Evolutionary conservation across 1,284 basidiomycete species (phyloP), one percentile per base, ranked within the genome.

Genomic region (Cerrena zonata): DNA sequence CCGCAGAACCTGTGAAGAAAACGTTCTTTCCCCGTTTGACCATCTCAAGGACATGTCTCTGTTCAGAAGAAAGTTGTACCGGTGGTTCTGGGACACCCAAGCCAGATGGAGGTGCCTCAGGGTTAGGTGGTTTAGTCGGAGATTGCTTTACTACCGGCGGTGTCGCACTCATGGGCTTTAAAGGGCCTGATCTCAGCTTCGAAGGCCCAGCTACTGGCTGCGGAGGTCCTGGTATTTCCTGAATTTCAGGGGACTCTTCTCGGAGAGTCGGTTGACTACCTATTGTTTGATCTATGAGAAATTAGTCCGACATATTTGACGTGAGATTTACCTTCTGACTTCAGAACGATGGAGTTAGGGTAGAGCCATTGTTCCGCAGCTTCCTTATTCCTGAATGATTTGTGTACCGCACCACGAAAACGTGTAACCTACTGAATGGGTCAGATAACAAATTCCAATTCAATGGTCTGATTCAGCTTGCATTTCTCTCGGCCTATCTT

Each of bases 1-100:
- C 56, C 45, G 85, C 89, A 48, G 82, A 83, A 10, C 89, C 89
- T 0, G 89, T 91, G 70, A 90, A 91, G 71, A 91, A 91, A 5
- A 90, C 77, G 54, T 76, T 89, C 59, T 77, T 72, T 2, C 81
- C 80, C 10, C 72, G 68, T 41, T 75, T 68, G 11, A 86, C 78
- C 22, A 80, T 74, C 30, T 74, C 61, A 37, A 86, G 64, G 2
- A 89, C 78, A 25, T 69, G 64, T 52, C 72, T 71, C 60, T 89
- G 86, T 59, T 88, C 83, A 2, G 61, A 56, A 7, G 76, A 77
- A 19, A 78, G 65, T 30, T 51, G 36, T 4, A 58, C 43, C 2
- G 5, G 18, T n/a, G 42, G n/a, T 24, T 22, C 7, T 34, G 30
- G 30, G 30, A 23, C 23, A 10, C 19, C 7, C 15, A 34, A 15